Evolutionary conservation across 2,329 filamentous ascomycete species (phyloP).

Genomic region (Colletotrichum sp.): DNA sequence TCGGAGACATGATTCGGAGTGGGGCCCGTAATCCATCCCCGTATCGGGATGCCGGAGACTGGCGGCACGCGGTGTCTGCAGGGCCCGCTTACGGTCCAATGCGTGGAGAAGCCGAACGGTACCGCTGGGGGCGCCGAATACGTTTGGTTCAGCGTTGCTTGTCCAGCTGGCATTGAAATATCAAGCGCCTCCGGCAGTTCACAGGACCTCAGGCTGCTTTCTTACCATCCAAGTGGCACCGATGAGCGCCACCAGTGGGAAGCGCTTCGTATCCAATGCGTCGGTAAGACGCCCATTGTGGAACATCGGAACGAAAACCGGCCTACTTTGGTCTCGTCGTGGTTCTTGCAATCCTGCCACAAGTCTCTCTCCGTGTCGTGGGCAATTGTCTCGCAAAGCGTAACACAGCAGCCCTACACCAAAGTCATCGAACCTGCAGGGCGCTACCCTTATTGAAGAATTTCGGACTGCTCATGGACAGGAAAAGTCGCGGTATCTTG

Average conservation of each 20-base stretch:
- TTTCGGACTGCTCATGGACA: not conserved
- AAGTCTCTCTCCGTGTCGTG: not conserved
- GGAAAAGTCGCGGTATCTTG: not conserved
- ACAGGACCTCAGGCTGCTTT: not conserved
- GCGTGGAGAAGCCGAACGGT: not conserved
- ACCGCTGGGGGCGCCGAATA: not conserved
- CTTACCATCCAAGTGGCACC: not conserved
- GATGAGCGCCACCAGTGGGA: not conserved
- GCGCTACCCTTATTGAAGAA: not conserved
- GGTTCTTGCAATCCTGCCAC: not conserved
- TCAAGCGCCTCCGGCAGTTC: not conserved
- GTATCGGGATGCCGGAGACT: not conserved
- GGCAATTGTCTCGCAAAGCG: not conserved
- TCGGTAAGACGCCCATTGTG: not conserved
- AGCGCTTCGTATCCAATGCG: not conserved
- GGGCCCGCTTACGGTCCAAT: not conserved
- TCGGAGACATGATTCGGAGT: not conserved
- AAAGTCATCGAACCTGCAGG: not conserved
- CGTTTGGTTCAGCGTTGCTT: not conserved
- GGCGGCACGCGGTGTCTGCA: not conserved
- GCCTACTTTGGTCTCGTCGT: not conserved
- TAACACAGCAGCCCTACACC: not conserved
- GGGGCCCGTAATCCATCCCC: not conserved
- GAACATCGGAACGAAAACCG: not conserved
- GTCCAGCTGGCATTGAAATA: not conserved